phyloP scores from a whole-genome alignment of 768 basidiomycete species.

The Amanita inopinata region DNA sequence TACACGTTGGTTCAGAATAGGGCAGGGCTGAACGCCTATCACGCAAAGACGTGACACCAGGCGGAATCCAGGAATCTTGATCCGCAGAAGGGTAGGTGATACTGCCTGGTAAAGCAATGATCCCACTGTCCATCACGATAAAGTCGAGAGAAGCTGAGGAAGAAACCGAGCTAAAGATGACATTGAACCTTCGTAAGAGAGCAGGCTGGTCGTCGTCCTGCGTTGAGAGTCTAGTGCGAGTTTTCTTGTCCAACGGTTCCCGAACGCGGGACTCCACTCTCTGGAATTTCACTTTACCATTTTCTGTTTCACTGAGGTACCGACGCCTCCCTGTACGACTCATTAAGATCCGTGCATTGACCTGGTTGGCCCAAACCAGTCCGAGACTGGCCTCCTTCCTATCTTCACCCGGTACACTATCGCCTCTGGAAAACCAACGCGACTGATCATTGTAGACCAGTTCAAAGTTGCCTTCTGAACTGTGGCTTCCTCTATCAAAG shows the following conservation, averaged over 20 bases:
- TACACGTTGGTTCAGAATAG: neutral
- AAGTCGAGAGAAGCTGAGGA: slow-evolving; percentile 62
- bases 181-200: slow-evolving; percentile 59
- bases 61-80: neutral
- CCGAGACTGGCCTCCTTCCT: slow-evolving; percentile 79
- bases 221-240: neutral
- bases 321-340: slow-evolving; percentile 64
- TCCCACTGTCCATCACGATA: slow-evolving; percentile 54
- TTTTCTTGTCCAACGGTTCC: neutral
- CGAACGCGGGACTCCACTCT: slow-evolving; percentile 5
- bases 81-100: slow-evolving; percentile 4
- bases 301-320: slow-evolving; percentile 32
- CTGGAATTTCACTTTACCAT: slow-evolving; percentile 17
- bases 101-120: slow-evolving; percentile 25
- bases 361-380: slow-evolving; percentile 88
- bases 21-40: no score
- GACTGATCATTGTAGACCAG: slow-evolving; percentile 66
- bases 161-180: slow-evolving; percentile 67
- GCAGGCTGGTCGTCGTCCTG: slow-evolving; percentile 31
- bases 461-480: slow-evolving; percentile 20
- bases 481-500: slow-evolving; percentile 31
- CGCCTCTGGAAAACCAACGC: slow-evolving; percentile 64
- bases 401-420: slow-evolving; percentile 45
- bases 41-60: neutral
- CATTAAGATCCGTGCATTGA: slow-evolving; percentile 80